Percentiles rank a stretch among this genome's conserved stretches.
Evolutionary conservation across 2,329 filamentous ascomycete species (phyloP).

Genomic region (Metarhizium sp.): DNA sequence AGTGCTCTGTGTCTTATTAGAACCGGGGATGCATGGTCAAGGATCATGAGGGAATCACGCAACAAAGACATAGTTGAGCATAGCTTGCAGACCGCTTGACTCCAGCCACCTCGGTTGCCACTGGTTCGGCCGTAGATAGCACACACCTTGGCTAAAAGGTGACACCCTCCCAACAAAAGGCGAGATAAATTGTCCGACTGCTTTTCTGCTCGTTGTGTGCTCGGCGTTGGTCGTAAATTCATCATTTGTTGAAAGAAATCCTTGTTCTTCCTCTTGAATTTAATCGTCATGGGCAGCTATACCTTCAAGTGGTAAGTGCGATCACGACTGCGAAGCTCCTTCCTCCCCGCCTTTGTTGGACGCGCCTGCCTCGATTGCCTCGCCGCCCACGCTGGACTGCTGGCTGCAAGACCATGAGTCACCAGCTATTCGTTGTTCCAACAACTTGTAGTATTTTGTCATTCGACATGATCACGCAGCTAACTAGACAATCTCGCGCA

Average conservation of each 20-base stretch:
- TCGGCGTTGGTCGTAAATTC: neutral
- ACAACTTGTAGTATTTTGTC: neutral
- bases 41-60: neutral
- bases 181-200: neutral
- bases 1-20: neutral
- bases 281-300: slow-evolving; percentile 50
- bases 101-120: neutral
- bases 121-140: neutral
- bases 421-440: neutral
- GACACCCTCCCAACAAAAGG: neutral
- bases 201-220: neutral
- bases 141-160: neutral
- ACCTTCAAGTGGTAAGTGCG: slow-evolving; percentile 59
- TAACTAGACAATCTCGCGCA: slow-evolving; percentile 3
- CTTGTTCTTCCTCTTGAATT: slow-evolving; percentile 1
- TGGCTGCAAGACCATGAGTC: neutral
- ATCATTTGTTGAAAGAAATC: neutral
- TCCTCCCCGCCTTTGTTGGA: neutral
- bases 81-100: neutral
- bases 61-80: neutral
- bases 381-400: neutral
- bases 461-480: neutral
- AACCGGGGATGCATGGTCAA: neutral
- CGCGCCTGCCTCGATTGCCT: neutral
- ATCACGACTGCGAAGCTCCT: neutral